These are phyloP conservation scores for Vitis hybrid DNA, from an alignment of 177 flowering plant species.

Conservation along the genomic window DNA sequence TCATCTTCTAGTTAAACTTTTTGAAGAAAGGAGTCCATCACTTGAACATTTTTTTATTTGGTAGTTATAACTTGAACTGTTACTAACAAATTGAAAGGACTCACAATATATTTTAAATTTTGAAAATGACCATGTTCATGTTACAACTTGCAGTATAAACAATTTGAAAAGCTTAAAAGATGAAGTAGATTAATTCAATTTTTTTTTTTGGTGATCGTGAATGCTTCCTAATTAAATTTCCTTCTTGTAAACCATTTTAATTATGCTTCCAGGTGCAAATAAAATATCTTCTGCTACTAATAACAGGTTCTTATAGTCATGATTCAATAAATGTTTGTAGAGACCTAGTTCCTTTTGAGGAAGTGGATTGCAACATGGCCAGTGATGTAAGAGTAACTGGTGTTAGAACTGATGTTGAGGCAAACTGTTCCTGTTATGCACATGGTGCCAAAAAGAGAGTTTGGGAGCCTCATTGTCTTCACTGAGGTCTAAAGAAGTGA, in stretches of 20 bases:
- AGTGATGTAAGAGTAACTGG: slow-evolving; percentile 16
- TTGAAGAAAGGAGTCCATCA: background rate
- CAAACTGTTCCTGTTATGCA: slow-evolving; percentile 44
- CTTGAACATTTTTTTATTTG: background rate
- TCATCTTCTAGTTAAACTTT: background rate
- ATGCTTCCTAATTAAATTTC: background rate
- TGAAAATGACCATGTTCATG: background rate
- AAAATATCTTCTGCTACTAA: background rate
- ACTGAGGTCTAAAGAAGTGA: slow-evolving; percentile 74
- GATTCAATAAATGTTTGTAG: slow-evolving; percentile 17
- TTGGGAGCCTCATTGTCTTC: slow-evolving; percentile 77
- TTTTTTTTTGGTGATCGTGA: background rate
- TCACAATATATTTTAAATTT: background rate
- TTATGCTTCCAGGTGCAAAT: background rate
- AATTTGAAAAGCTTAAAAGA: background rate
- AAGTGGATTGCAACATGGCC: slow-evolving; percentile 9
- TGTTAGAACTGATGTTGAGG: slow-evolving; percentile 18
- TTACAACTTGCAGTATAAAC: background rate
- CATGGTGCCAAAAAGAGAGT: slow-evolving; percentile 43
- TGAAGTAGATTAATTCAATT: background rate
- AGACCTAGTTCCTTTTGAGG: slow-evolving; percentile 20
- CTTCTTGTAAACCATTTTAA: background rate
- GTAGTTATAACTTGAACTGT: background rate
- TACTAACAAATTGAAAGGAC: background rate
- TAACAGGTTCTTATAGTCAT: slow-evolving; percentile 21